Conservation (phyloP, 805 yeast genomes). For the Yarrowia alimentaria region DNA sequence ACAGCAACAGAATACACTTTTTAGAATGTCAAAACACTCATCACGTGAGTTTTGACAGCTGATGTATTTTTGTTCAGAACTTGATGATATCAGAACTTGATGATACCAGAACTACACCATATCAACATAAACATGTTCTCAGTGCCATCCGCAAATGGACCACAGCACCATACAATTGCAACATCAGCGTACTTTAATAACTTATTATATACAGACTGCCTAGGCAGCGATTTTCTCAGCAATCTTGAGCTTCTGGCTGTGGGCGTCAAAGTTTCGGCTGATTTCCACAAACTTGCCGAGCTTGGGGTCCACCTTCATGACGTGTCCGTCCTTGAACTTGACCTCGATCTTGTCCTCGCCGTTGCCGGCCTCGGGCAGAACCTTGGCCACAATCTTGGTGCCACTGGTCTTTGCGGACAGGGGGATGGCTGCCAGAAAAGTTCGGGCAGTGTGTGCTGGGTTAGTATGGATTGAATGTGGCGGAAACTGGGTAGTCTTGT, state of each 20-base stretch:
- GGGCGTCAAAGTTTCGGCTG: conserved; percentile 61
- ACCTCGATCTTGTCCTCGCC: conserved; percentile 26
- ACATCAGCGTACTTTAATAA: too few relatives aligned
- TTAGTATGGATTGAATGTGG: too few relatives aligned
- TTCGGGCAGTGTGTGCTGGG: conserved; percentile 27
- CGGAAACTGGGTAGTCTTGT: background rate
- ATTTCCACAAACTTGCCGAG: conserved; percentile 55
- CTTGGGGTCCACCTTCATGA: conserved; percentile 62
- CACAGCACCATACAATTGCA: too few relatives aligned
- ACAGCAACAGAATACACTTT: too few relatives aligned
- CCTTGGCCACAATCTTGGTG: conserved; percentile 25
- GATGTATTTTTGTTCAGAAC: too few relatives aligned
- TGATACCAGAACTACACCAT: too few relatives aligned
- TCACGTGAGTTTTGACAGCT: too few relatives aligned
- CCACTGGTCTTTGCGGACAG: conserved; percentile 24
- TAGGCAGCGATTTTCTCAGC: conserved; percentile 46
- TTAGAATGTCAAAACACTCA: too few relatives aligned
- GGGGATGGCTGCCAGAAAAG: conserved; percentile 25
- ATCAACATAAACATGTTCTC: too few relatives aligned
- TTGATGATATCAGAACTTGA: too few relatives aligned
- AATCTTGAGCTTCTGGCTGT: conserved; percentile 68
- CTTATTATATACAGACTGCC: conserved; percentile 18
- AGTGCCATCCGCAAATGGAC: too few relatives aligned
- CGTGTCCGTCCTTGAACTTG: conserved; percentile 57
- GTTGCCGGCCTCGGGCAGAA: conserved; percentile 20